phyloP scores from a whole-genome alignment of 192 early-diverging fungal genomes.

The Chytriomyces sp. region DNA sequence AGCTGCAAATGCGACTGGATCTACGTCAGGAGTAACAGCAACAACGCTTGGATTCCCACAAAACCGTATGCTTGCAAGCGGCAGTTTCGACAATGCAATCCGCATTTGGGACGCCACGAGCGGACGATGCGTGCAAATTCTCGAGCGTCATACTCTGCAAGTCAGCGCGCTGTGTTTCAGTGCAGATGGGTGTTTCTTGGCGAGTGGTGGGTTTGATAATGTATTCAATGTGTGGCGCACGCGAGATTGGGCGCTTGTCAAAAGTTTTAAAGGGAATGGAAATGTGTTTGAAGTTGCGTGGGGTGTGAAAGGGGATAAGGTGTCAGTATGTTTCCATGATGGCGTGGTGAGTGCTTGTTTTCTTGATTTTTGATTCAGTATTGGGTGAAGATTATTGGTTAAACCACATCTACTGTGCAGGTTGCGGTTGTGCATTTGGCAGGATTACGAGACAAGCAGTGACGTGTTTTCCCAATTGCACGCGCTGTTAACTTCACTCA shows the following conservation, averaged over 20 bases:
- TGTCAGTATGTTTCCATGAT: conserved; percentile 36
- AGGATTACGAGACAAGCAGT: background rate
- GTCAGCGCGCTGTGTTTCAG: conserved; percentile 80
- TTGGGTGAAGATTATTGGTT: background rate
- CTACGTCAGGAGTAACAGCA: background rate
- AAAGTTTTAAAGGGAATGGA: conserved; percentile 29
- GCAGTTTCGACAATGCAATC: conserved; percentile 81
- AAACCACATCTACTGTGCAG: background rate
- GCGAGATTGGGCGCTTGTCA: conserved; percentile 36
- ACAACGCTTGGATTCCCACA: conserved; percentile 1
- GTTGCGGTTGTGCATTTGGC: conserved; percentile 25
- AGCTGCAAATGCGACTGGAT: conserved; percentile 35
- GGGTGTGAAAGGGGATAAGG: conserved; percentile 40
- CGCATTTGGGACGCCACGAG: conserved; percentile 85
- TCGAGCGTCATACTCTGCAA: conserved; percentile 72
- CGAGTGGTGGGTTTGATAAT: conserved; percentile 79
- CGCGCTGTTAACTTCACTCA: background rate
- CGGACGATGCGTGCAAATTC: conserved; percentile 67
- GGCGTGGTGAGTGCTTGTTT: conserved; percentile 35
- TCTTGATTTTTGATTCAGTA: background rate
- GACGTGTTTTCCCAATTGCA: no score
- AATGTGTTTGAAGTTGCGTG: conserved; percentile 42
- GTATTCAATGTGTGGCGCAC: conserved; percentile 77
- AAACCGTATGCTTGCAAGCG: conserved; percentile 47
- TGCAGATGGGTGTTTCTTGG: conserved; percentile 74